Conservation (phyloP, 2,329 filamentous ascomycete genomes). For the Myriosclerotinia duriaeana region DNA sequence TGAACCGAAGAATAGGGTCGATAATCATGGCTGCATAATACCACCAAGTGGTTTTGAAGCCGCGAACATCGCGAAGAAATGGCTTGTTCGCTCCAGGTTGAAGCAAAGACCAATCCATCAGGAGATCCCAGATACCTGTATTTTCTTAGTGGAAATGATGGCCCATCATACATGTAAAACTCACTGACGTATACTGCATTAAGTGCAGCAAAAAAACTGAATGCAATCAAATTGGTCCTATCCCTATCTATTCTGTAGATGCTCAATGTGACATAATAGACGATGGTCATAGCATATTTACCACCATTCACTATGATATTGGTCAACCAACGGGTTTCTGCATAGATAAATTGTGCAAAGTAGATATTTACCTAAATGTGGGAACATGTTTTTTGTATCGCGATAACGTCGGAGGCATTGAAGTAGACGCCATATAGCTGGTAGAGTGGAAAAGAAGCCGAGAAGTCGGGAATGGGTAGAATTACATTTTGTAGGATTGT, state of each 20-base stretch:
- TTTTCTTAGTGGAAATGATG: not conserved
- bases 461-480: slow-evolving; percentile 79
- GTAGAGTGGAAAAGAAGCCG: slow-evolving; percentile 81
- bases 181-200: slow-evolving; percentile 80
- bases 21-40: slow-evolving; percentile 85
- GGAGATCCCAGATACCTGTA: slow-evolving; percentile 81
- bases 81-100: slow-evolving; percentile 69
- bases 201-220: slow-evolving; percentile 75
- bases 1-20: slow-evolving; percentile 84
- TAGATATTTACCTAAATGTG: slow-evolving; percentile 59
- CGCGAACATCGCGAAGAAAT: slow-evolving; percentile 74
- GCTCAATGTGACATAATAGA: slow-evolving; percentile 75
- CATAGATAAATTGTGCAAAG: not conserved
- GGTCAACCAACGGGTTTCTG: not conserved
- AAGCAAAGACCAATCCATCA: slow-evolving; percentile 94
- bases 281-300: slow-evolving; percentile 84
- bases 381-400: slow-evolving; percentile 84
- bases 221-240: slow-evolving; percentile 61
- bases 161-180: slow-evolving; percentile 36
- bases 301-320: slow-evolving; percentile 67
- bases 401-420: slow-evolving; percentile 89
- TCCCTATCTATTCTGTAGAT: slow-evolving; percentile 74
- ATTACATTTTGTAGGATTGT: slow-evolving; percentile 73
- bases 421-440: slow-evolving; percentile 84
- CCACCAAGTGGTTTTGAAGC: slow-evolving; percentile 73